A percentile compares a stretch with the other conserved stretches of the same genome.
These are phyloP conservation scores for Tulasnella sp. DNA, from an alignment of 768 basidiomycete species.

Conservation along the genomic window DNA sequence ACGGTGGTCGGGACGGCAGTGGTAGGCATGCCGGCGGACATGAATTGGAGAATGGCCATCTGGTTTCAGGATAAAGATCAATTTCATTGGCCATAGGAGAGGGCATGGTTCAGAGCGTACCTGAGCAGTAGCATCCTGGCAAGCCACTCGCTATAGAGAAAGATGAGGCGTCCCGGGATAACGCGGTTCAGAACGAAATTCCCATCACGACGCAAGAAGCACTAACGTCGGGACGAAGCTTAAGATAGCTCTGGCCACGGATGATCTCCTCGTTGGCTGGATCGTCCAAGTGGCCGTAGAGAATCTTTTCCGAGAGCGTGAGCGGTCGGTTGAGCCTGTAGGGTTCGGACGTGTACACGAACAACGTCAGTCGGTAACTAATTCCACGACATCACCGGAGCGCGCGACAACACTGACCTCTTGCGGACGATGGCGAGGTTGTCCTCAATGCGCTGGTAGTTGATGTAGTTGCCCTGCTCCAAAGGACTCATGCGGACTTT, in stretches of 20 bases:
- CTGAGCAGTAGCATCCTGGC: constrained; percentile 86
- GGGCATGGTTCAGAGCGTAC: constrained; percentile 27
- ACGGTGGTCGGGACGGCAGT: constrained; percentile 97
- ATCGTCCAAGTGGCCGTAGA: constrained; percentile 97
- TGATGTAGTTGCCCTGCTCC: constrained; percentile 74
- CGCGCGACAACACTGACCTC: constrained; percentile 38
- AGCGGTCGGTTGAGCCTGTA: constrained; percentile 74
- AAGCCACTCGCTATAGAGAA: constrained; percentile 59
- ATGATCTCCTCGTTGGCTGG: constrained; percentile 82
- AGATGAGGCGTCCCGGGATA: neutral
- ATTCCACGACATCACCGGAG: neutral
- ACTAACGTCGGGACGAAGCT: constrained; percentile 92
- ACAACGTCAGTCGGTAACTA: neutral
- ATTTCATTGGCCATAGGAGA: neutral
- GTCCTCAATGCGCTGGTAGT: constrained; percentile 97
- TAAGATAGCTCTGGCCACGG: constrained; percentile 90
- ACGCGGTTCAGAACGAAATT: neutral
- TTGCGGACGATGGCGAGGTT: constrained; percentile 81
- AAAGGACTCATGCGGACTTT: constrained; percentile 83
- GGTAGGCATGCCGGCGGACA: constrained; percentile 98
- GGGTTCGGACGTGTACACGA: neutral
- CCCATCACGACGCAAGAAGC: neutral
- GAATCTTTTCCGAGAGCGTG: constrained; percentile 91
- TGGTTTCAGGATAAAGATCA: constrained; percentile 26
- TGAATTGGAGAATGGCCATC: constrained; percentile 99